Conservation (phyloP, 352 stramenopile genomes). For the Blastocystis sp. region DNA sequence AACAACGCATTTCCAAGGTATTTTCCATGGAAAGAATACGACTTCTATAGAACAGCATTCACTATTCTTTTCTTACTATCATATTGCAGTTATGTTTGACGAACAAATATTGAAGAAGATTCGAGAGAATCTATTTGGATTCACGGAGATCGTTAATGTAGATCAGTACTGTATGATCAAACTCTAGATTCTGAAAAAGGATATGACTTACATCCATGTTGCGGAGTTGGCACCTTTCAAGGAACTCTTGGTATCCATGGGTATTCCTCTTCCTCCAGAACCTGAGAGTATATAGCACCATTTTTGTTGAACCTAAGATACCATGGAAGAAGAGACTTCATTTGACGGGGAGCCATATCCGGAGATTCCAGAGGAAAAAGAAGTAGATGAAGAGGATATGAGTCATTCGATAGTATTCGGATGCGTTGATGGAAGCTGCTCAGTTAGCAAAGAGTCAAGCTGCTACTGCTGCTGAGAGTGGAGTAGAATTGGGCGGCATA, state of each 20-base stretch:
- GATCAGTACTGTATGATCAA: background rate
- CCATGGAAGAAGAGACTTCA: background rate
- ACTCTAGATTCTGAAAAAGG: background rate
- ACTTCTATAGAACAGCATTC: too few relatives aligned
- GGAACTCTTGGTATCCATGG: background rate
- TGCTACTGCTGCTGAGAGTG: background rate
- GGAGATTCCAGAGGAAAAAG: slow-evolving; percentile 9
- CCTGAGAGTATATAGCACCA: background rate
- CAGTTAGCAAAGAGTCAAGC: background rate
- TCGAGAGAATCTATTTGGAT: background rate
- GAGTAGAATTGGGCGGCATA: background rate
- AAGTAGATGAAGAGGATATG: background rate
- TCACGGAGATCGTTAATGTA: background rate
- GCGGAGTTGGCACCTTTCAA: background rate
- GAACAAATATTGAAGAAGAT: background rate
- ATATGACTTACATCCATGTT: background rate
- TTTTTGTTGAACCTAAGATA: background rate
- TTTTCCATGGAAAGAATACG: background rate
- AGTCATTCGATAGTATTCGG: background rate
- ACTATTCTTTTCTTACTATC: background rate
- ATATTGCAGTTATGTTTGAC: background rate
- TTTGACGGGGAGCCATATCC: background rate
- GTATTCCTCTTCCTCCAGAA: background rate
- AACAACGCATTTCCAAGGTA: background rate
- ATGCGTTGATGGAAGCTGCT: slow-evolving; percentile 21